These are phyloP conservation scores for Calocera cornea DNA, from an alignment of 768 basidiomycete genomes.

Conservation along the genomic window DNA sequence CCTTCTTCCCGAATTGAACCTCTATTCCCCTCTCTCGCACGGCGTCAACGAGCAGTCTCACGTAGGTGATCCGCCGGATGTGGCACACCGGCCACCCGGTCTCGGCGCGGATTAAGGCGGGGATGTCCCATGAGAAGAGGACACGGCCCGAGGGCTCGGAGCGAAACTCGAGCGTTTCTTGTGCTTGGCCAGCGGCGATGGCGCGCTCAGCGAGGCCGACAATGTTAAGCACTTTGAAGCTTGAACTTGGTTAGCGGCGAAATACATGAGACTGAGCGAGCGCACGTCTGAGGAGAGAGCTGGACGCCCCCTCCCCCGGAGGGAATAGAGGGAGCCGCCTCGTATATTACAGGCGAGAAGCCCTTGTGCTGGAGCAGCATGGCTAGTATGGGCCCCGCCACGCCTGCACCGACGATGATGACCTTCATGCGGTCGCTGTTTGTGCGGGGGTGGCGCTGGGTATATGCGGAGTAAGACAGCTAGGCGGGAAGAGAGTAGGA, in stretches of 20 bases:
- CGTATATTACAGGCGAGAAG: constrained; percentile 29
- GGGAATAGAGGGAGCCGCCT: constrained; percentile 11
- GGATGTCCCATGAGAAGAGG: not conserved
- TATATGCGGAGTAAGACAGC: not conserved
- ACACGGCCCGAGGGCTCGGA: not conserved
- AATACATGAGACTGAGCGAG: not conserved
- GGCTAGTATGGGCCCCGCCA: constrained; percentile 29
- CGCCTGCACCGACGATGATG: constrained; percentile 29
- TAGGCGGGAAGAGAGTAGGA: not conserved
- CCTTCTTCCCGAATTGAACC: constrained; percentile 26
- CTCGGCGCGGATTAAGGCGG: not conserved
- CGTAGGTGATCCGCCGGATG: not conserved
- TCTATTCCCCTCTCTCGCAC: constrained; percentile 25
- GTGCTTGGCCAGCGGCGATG: not conserved
- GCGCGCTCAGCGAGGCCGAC: not conserved
- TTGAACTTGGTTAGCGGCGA: not conserved
- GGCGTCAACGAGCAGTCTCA: constrained; percentile 20
- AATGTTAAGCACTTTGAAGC: not conserved
- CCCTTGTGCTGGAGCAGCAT: constrained; percentile 28
- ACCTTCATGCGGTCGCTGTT: constrained; percentile 13
- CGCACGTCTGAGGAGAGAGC: not conserved
- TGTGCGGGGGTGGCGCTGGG: not conserved
- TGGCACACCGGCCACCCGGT: not conserved
- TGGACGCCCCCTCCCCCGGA: not conserved
- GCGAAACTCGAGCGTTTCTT: not conserved